Conservation (phyloP, 192 early-diverging fungal genomes). For the Globomyces pollinis-pini region DNA sequence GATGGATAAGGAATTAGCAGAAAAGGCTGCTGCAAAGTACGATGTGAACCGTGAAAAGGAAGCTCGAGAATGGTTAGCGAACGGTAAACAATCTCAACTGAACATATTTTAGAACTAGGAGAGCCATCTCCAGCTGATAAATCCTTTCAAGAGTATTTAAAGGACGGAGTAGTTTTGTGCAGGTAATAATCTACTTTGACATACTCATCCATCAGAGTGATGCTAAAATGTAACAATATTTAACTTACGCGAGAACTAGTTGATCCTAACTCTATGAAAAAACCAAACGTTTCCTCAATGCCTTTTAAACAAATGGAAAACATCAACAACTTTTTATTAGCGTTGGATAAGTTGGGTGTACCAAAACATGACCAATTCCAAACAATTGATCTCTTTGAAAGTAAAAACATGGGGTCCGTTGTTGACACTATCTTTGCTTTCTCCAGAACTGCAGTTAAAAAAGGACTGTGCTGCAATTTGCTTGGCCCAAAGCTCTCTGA, state of each 20-base stretch:
- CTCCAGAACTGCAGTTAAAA: constrained; percentile 56
- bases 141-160: constrained; percentile 60
- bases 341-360: constrained; percentile 55
- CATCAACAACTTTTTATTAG: constrained; percentile 63
- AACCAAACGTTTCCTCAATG: constrained; percentile 58
- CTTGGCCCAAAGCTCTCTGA: constrained; percentile 72
- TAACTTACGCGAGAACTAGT: too few species aligned
- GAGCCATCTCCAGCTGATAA: constrained; percentile 38
- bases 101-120: constrained; percentile 22
- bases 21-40: constrained; percentile 43
- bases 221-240: too few species aligned
- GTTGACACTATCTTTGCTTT: constrained; percentile 69
- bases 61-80: constrained; percentile 67
- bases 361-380: constrained; percentile 69
- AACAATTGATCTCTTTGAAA: constrained; percentile 74
- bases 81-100: constrained; percentile 16
- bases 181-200: constrained; percentile 56
- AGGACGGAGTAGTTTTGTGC: constrained; percentile 69
- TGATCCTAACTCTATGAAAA: not conserved
- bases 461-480: constrained; percentile 34
- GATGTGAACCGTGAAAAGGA: constrained; percentile 34
- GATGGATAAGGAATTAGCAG: constrained; percentile 48
- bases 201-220: not conserved
- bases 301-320: constrained; percentile 86
- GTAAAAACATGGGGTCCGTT: constrained; percentile 46